Conservation (phyloP, 2,329 filamentous ascomycete species). For the Hypoxylon rubiginosum region DNA sequence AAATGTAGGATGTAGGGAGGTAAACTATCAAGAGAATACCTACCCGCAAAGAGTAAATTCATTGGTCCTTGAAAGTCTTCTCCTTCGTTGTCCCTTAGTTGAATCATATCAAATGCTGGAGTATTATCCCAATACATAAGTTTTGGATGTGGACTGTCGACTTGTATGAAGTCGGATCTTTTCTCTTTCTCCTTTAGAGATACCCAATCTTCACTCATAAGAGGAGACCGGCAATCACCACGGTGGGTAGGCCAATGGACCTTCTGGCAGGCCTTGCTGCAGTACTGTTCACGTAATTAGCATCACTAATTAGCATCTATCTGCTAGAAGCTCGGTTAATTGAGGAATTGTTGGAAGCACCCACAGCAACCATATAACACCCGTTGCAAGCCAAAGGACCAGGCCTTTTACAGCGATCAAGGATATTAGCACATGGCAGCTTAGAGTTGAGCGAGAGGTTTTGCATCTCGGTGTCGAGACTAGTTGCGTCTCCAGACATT, state of each 20-base stretch:
- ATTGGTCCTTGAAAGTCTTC: constrained; percentile 10
- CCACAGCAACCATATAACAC: constrained; percentile 31
- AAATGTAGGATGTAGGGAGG: too few relatives aligned
- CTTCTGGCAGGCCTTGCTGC: constrained; percentile 50
- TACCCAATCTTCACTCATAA: constrained; percentile 48
- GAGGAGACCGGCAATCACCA: constrained; percentile 48
- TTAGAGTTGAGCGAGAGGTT: not conserved
- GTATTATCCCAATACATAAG: constrained; percentile 38
- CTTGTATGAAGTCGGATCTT: constrained; percentile 47
- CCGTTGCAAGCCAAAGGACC: constrained; percentile 27
- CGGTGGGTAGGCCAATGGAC: constrained; percentile 51
- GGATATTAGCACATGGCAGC: constrained; percentile 23
- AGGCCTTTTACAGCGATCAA: constrained; percentile 11
- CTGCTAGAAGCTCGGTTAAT: too few relatives aligned
- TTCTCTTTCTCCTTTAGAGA: constrained; percentile 49
- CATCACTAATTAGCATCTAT: too few relatives aligned
- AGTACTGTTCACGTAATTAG: constrained; percentile 49
- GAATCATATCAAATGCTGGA: constrained; percentile 34
- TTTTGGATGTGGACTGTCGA: constrained; percentile 11
- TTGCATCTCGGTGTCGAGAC: not conserved
- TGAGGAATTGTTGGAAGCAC: not conserved
- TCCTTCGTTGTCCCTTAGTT: constrained; percentile 24
- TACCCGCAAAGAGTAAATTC: constrained; percentile 29
- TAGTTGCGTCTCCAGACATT: too few relatives aligned
- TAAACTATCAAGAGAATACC: too few relatives aligned